A percentile compares a stretch with the other conserved stretches of the same genome.
These are phyloP conservation scores for Aspergillus eucalypticola DNA, from an alignment of 2,329 filamentous ascomycete genomes.

Conservation along the genomic window DNA sequence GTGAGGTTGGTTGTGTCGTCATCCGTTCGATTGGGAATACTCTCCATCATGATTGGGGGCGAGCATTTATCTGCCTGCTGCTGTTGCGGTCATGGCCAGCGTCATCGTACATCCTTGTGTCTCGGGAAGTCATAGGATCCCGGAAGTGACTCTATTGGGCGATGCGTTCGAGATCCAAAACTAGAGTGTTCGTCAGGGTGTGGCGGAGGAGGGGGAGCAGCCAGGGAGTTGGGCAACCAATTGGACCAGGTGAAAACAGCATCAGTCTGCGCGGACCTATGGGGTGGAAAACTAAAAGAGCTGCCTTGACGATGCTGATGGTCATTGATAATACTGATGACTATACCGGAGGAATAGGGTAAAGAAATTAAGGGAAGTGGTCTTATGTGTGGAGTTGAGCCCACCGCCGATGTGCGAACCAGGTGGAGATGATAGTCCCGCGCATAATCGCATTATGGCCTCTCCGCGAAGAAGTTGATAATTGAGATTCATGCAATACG, in stretches of 20 bases:
- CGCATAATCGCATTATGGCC: neutral
- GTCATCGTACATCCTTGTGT: neutral
- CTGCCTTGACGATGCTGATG: neutral
- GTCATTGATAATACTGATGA: neutral
- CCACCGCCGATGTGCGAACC: neutral
- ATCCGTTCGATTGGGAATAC: constrained; percentile 8
- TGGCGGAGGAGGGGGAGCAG: neutral
- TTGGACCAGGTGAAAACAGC: constrained; percentile 2
- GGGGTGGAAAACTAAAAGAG: neutral
- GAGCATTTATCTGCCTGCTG: neutral
- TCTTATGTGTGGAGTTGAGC: neutral
- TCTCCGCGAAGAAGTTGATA: too few relatives aligned
- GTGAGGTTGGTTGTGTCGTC: neutral
- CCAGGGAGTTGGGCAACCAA: neutral
- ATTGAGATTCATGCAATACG: neutral
- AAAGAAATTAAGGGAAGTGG: neutral
- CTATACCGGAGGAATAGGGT: neutral
- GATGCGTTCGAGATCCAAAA: neutral
- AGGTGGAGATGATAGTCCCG: neutral
- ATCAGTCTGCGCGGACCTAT: neutral
- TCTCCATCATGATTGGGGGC: neutral
- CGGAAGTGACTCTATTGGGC: constrained; percentile 1
- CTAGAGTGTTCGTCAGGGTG: neutral
- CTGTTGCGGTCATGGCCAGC: neutral
- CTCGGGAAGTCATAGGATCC: neutral